A percentile compares a stretch with the other conserved stretches of the same genome.
These are phyloP conservation scores for Puccinia polysora DNA, from an alignment of 1,284 basidiomycete species.

Conservation along the genomic window DNA sequence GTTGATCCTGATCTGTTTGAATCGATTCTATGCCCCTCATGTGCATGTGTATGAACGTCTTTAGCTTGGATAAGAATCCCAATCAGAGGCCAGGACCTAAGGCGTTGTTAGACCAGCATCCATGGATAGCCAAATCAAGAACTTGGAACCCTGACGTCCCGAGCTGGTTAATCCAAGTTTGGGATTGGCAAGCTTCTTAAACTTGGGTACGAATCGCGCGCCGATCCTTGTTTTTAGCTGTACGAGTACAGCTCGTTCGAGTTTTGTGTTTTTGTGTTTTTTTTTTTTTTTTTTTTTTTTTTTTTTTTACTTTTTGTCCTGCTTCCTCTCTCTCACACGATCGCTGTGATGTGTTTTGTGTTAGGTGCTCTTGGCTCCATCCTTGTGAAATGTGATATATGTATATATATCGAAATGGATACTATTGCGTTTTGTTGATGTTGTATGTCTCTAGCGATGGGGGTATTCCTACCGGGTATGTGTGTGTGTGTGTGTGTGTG, in stretches of 20 bases:
- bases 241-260: too few species aligned
- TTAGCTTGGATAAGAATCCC: conserved; percentile 53
- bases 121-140: conserved; percentile 76
- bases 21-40: background rate
- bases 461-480: too few species aligned
- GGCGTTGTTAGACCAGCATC: conserved; percentile 71
- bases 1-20: too few species aligned
- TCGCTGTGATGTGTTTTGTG: too few species aligned
- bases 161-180: conserved; percentile 82
- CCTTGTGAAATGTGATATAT: too few species aligned
- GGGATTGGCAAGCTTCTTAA: conserved; percentile 63
- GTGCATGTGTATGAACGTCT: too few species aligned
- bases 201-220: background rate
- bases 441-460: too few species aligned
- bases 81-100: conserved; percentile 72
- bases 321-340: background rate
- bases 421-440: too few species aligned
- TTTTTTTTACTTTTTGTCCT: background rate
- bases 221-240: background rate
- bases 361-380: too few species aligned
- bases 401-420: too few species aligned
- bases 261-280: background rate
- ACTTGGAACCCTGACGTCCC: conserved; percentile 80
- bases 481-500: too few species aligned
- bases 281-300: background rate